Evolutionary conservation across 129 eudicot species (phyloP).

Genomic region (Escallonia rubra): DNA sequence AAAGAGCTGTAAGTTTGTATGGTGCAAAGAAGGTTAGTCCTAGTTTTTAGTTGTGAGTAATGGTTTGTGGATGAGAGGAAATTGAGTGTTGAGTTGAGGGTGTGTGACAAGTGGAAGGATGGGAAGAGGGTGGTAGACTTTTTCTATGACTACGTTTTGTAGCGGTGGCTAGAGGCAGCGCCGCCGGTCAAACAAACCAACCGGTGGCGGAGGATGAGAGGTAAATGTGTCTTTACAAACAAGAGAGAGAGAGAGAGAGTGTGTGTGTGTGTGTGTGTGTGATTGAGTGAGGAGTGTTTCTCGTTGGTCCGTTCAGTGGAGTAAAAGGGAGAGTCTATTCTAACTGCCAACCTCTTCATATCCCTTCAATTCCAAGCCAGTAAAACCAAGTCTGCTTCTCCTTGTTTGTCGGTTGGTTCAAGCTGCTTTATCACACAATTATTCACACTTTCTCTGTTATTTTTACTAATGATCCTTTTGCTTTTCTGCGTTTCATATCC

Average conservation of each 20-base stretch:
- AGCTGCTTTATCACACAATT: not conserved
- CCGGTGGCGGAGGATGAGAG: slow-evolving; percentile 25
- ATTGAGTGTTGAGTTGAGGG: slow-evolving; percentile 39
- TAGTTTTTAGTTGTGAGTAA: slow-evolving; percentile 72
- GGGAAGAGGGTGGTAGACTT: slow-evolving; percentile 26
- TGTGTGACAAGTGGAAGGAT: slow-evolving; percentile 70
- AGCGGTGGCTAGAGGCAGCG: slow-evolving; percentile 11
- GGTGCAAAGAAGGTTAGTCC: slow-evolving; percentile 62
- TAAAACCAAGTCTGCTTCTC: slow-evolving; percentile 1
- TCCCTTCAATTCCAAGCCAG: slow-evolving; percentile 8
- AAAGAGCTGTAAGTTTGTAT: slow-evolving; percentile 51
- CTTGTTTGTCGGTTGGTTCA: slow-evolving; percentile 1
- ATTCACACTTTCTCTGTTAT: not conserved
- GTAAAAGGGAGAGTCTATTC: not conserved
- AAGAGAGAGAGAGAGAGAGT: no score
- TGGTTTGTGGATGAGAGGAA: slow-evolving; percentile 52
- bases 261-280: not conserved
- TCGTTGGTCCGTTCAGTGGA: slow-evolving; percentile 12
- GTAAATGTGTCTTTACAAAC: not conserved
- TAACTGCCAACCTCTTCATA: not conserved
- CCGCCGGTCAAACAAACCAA: slow-evolving; percentile 27
- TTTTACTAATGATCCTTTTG: not conserved
- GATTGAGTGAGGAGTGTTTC: slow-evolving; percentile 2
- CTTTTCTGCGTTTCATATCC: not conserved
- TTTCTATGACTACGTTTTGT: slow-evolving; percentile 17